Percentiles rank a stretch among this genome's conserved stretches.
phyloP scores from a whole-genome alignment of 768 basidiomycete genomes.

The Pisolithus tinctorius region DNA sequence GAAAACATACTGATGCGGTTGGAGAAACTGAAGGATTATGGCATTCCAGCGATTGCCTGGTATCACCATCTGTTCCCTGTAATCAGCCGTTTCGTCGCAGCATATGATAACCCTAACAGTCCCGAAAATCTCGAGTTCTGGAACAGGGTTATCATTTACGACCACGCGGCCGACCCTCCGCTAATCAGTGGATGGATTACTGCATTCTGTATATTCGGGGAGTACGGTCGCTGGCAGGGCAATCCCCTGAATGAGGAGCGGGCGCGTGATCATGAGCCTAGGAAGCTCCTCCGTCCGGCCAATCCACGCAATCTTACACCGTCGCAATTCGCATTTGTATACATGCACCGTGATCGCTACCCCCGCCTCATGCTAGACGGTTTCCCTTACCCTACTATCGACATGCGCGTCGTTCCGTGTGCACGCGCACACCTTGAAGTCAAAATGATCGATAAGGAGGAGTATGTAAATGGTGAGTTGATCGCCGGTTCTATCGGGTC shows the following conservation, averaged over 20 bases:
- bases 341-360: conserved; percentile 14
- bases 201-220: conserved; percentile 30
- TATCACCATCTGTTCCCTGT: conserved; percentile 34
- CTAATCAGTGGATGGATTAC: conserved; percentile 36
- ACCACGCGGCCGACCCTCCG: conserved; percentile 21
- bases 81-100: conserved; percentile 28
- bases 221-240: conserved; percentile 28
- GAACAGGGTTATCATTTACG: conserved; percentile 27
- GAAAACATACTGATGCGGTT: conserved; percentile 28
- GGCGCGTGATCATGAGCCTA: conserved; percentile 21
- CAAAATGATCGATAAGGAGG: conserved; percentile 21
- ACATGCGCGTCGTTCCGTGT: conserved; percentile 21
- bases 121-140: conserved; percentile 32
- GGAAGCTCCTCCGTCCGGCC: conserved; percentile 25
- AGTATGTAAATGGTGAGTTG: conserved; percentile 19
- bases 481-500: conserved; percentile 24
- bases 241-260: conserved; percentile 24
- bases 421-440: conserved; percentile 25
- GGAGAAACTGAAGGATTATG: conserved; percentile 34
- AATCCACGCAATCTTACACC: conserved; percentile 20
- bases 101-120: conserved; percentile 28
- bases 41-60: conserved; percentile 32
- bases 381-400: conserved; percentile 24
- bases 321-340: conserved; percentile 21
- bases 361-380: conserved; percentile 22